Evolutionary conservation across 169 alveolate genomes (phyloP).

Genomic region (Amoebophrya sp.): DNA sequence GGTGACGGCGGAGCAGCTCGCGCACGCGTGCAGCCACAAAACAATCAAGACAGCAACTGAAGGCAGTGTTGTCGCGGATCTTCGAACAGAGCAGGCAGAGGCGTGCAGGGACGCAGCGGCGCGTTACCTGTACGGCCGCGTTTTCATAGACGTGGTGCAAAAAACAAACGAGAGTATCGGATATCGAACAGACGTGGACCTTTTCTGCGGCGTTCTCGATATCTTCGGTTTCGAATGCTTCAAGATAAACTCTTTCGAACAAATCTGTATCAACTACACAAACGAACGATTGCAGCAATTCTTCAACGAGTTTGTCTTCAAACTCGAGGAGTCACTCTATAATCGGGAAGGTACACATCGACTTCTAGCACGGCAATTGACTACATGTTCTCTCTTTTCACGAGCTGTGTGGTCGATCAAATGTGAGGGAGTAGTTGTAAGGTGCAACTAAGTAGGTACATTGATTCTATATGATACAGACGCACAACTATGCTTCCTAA

Average conservation of each 20-base stretch:
- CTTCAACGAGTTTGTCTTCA: constrained; percentile 90
- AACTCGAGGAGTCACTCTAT: constrained; percentile 68
- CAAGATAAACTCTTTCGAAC: constrained; percentile 63
- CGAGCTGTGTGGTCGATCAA: too few relatives aligned
- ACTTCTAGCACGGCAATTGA: not conserved
- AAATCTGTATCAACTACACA: constrained; percentile 93
- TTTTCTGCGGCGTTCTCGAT: constrained; percentile 84
- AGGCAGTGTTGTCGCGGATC: constrained; percentile 59
- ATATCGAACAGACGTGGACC: constrained; percentile 14
- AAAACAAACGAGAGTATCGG: constrained; percentile 85
- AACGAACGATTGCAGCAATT: constrained; percentile 88
- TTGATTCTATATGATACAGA: too few relatives aligned
- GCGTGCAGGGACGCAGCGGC: constrained; percentile 83
- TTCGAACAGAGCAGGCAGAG: constrained; percentile 60
- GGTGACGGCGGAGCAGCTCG: not conserved
- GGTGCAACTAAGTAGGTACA: too few relatives aligned
- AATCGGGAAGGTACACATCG: constrained; percentile 52
- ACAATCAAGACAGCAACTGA: not conserved
- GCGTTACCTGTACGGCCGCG: constrained; percentile 86
- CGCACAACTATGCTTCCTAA: too few relatives aligned
- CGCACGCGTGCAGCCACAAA: not conserved
- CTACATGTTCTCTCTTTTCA: too few relatives aligned
- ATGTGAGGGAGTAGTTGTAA: too few relatives aligned
- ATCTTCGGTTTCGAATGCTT: constrained; percentile 97
- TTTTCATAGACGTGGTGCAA: constrained; percentile 88